phyloP scores from a whole-genome alignment of 73 alveolate genomes.

The Diophrys appendiculata region DNA sequence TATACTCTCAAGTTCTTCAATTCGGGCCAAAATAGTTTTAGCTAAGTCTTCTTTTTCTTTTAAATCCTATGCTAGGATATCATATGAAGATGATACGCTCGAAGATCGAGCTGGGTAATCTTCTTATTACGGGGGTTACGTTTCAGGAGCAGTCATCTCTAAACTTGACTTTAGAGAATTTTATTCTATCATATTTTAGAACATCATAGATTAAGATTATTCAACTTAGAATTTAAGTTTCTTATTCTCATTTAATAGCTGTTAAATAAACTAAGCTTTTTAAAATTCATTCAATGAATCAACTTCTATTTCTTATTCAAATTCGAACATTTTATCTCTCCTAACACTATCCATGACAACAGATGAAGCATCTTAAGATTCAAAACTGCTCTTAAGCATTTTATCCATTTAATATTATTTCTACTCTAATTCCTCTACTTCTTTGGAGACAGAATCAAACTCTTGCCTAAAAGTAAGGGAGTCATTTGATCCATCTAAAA shows the following conservation, averaged over 20 bases:
- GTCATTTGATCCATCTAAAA: neutral
- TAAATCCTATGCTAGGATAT: neutral
- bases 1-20: neutral
- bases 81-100: neutral
- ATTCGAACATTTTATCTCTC: too few relatives aligned
- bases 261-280: too few relatives aligned
- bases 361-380: too few relatives aligned
- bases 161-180: neutral
- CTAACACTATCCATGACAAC: too few relatives aligned
- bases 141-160: neutral
- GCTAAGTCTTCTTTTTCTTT: neutral
- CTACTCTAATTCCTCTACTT: neutral
- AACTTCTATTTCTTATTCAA: too few relatives aligned
- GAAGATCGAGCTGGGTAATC: too few relatives aligned
- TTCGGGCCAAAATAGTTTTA: neutral
- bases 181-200: neutral
- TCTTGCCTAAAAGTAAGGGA: neutral
- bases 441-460: neutral
- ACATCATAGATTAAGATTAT: too few relatives aligned
- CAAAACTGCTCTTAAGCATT: too few relatives aligned
- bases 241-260: too few relatives aligned
- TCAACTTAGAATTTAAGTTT: too few relatives aligned
- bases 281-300: too few relatives aligned
- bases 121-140: too few relatives aligned
- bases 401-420: neutral